Evolutionary conservation across 2,329 filamentous ascomycete species (phyloP), one percentile per base, ranked within the genome.

Genomic region (Hypomyces perniciosus): DNA sequence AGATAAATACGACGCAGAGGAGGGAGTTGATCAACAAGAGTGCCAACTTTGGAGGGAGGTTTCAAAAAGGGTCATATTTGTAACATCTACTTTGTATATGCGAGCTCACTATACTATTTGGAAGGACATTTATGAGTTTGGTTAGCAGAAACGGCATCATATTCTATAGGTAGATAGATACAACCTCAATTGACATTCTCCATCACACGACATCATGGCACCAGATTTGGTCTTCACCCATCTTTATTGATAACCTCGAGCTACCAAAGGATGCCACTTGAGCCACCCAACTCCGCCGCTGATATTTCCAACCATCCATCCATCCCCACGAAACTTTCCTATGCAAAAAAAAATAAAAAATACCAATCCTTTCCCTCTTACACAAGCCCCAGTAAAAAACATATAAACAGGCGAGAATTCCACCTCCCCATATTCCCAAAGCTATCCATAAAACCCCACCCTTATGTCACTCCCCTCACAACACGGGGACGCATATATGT

Each of bases 1-100:
- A 81, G 61, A 82, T 96, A 48, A 86, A 83, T 28, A 74, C 83
- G 57, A 77, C 84, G 34, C 84, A 96, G 72, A 81, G 85, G 59
- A 81, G 81, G 60, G 87, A 96, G 59, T 73, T 97, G 73, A 67
- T 96, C 53, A 86, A 81, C 57, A 86, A 86, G 64, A 87, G 90
- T 4, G 81, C 84, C 12, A 86, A 90, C 61, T 96, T 96, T 69
- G 84, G 86, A 4, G 85, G 85, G 1, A 77, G 89, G 44, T 96
- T 96, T 62, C 80, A 84, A 13, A 86, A 87, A 57, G 90, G 90
- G n/a, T 83, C 74, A 13, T 85, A 75, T 58, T 62, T 85, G 52
- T 84, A 59, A 20, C 20, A 20, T 20, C 20, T 20, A 20, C 2
- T 20, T 20, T 20, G 20, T 20, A 20, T 20, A 20, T 20, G 20